phyloP scores from a whole-genome alignment of 129 eudicot genomes.

The Ambrosia artemisiifolia region DNA sequence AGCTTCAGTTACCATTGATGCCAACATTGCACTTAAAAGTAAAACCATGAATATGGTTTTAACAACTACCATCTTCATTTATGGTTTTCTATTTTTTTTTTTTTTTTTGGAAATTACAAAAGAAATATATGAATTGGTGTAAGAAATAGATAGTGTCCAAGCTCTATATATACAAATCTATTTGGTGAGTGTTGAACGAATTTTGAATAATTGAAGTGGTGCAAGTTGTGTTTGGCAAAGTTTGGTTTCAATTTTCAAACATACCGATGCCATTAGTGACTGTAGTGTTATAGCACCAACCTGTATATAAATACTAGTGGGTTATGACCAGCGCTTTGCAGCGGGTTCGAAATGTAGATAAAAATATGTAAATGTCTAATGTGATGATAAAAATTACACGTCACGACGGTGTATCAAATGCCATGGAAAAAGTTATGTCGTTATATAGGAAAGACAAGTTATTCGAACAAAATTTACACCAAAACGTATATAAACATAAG shows the following conservation, averaged over 20 bases:
- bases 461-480: too few relatives aligned
- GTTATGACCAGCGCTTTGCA: too few relatives aligned
- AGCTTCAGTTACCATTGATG: conserved; percentile 30
- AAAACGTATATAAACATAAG: too few relatives aligned
- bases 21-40: conserved; percentile 15
- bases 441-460: too few relatives aligned
- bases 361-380: too few relatives aligned
- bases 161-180: conserved; percentile 28
- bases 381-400: too few relatives aligned
- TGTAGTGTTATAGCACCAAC: conserved; percentile 25
- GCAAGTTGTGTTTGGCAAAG: conserved; percentile 31
- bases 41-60: conserved; percentile 28
- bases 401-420: too few relatives aligned
- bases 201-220: conserved; percentile 18
- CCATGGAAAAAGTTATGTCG: too few relatives aligned
- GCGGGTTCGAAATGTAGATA: too few relatives aligned
- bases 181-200: conserved; percentile 24
- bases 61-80: conserved; percentile 25
- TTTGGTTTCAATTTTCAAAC: conserved; percentile 18
- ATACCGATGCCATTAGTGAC: background rate
- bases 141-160: background rate
- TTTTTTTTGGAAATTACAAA: background rate
- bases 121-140: conserved; percentile 11
- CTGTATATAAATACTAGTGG: background rate
- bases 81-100: background rate